Evolutionary conservation across 2,329 filamentous ascomycete species (phyloP), one percentile per base, ranked within the genome.

Genomic region (Cylindrodendrum hubeiense): DNA sequence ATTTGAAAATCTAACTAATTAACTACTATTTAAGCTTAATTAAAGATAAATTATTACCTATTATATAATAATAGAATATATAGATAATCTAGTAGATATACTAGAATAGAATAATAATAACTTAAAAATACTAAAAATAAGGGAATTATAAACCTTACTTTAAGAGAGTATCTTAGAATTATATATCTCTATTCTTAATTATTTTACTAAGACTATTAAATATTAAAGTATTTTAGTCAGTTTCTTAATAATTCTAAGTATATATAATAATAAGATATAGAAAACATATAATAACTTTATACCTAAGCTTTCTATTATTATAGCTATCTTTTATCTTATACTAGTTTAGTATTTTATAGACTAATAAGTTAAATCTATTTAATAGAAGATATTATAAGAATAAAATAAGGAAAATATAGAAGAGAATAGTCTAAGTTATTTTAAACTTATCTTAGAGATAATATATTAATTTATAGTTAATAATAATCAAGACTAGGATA

Each of bases 191-290:
- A 37, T 59, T 5, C 30, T 59, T 17, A 43, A 59, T 26, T 30
- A 59, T 19, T 59, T 59, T 43, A 59, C 46, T 15, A 59, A 59
- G 24, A 17, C 28, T 10, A 59, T 44, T 26, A 30, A 59, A 37
- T 59, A 59, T 22, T 15, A 59, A 24, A 59, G 46, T 51, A 37
- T 59, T 22, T 33, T 59, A 17, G 22, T 59, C 6, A 50, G 46
- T 33, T 59, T 50, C 22, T 28, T 59, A 19, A 58, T 49, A 24
- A 28, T 58, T 17, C 21, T 58, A 4, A 50, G 28, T 24, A 49
- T 58, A 10, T 28, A 21, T 6, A n/a, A 15, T 12, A 19, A 44
- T 37, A 53, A 53, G n/a, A 52, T 24, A 19, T 52, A 24, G 39
- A 24, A 60, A 26, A 51, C 15, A 13, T 51, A 41, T 37, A 39